Percentiles rank a stretch among this genome's conserved stretches.
Conservation (phyloP, 768 basidiomycete species). For the Lactarius deliciosus region DNA sequence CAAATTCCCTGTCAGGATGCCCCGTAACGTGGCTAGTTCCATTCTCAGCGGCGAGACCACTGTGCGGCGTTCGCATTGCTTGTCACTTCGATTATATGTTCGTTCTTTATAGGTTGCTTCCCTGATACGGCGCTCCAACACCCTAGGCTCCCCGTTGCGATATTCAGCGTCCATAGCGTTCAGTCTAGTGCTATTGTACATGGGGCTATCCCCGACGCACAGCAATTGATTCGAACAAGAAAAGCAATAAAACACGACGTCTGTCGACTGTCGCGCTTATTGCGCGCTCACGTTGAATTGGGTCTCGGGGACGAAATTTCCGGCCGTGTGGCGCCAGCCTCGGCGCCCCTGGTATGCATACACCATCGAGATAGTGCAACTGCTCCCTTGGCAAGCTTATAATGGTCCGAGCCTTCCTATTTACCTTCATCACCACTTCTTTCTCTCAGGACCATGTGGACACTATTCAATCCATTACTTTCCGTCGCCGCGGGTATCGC, state of each 20-base stretch:
- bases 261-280: not conserved
- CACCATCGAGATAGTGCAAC: not conserved
- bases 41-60: too few species aligned
- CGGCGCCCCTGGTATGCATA: not conserved
- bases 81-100: too few species aligned
- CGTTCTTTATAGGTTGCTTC: too few species aligned
- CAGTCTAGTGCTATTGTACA: not conserved
- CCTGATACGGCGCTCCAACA: not conserved
- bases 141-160: not conserved
- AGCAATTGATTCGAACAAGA: not conserved
- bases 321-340: not conserved
- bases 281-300: not conserved
- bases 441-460: slow-evolving; percentile 10
- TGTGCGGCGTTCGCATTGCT: too few species aligned
- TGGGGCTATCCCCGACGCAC: not conserved
- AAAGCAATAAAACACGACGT: not conserved
- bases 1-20: too few species aligned
- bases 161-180: not conserved
- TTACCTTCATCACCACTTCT: not conserved
- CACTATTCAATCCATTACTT: not conserved
- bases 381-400: not conserved
- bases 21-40: too few species aligned
- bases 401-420: not conserved
- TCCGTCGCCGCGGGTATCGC: slow-evolving; percentile 14
- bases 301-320: not conserved